Base-by-base conservation (phyloP, 2,329 filamentous ascomycete genomes). In the Hypoxylon sp. region DNA sequence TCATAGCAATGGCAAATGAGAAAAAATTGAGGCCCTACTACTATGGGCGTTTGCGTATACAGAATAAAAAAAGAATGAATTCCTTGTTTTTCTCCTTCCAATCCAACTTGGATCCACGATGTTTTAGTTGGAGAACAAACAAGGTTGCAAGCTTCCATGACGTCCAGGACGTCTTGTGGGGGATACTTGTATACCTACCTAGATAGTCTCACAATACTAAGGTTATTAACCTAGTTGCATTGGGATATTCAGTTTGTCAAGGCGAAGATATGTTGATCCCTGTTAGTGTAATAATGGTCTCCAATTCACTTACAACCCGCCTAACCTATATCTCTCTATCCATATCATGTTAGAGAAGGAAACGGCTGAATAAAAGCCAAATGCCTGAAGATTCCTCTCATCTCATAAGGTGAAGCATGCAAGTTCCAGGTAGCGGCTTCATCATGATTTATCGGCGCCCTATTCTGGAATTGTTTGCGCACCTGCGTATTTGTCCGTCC, bases 81-180 rank as follows among this genome's bases (percentile, higher is more conserved):
- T 53, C 37, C 54, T 58, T 54, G 54, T 49, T 57, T 62, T 55
- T 53, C 5, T 15, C 13, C 24, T 7, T 15, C 13, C 24, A 19
- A 6, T 19, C 37, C 37, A 20, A 41, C 37, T 41, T 17, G 37
- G 37, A 41, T 41, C 37, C 32, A 20, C 28, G 59, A 62, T 50
- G 49, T 54, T 48, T 49, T 58, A 49, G 53, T 62, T 62, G 59
- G 59, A 58, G 59, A 62, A 54, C 48, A 26, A 30, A 39, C 37
- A 44, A 32, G 28, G 26, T 28, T 13, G 11, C 32, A 61, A 32
- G 28, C 37, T 28, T 13, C n/a, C 32, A 61, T 61, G 58, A 61
- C 58, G 58, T 56, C 44, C n/a, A n/a, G n/a, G n/a, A 52, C 24
- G n/a, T 24, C 26, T 54, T 54, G 50, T 46, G 32, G 11, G 50